Conservation (phyloP, 148 eudicot genomes). For the Heliamphora exappendiculata region DNA sequence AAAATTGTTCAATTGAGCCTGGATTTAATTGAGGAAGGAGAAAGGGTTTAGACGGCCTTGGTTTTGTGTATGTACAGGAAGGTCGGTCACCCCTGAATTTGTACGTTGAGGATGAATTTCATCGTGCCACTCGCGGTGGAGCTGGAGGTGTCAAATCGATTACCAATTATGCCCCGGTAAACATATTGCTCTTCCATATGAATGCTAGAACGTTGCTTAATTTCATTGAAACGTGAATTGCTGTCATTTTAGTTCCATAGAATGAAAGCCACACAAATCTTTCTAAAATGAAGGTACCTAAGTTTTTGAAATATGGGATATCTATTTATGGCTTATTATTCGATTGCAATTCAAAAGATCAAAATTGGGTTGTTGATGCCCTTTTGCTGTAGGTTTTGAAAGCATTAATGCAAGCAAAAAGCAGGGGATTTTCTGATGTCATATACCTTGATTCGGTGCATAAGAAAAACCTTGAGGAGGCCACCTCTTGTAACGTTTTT, state of each 20-base stretch:
- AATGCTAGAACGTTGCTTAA: background rate
- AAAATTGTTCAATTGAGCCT: no score
- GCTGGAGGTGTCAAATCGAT: conserved; percentile 88
- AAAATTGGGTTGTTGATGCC: background rate
- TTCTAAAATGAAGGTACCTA: background rate
- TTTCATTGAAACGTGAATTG: background rate
- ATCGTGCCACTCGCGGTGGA: conserved; percentile 88
- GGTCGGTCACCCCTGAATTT: conserved; percentile 67
- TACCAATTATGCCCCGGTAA: conserved; percentile 84
- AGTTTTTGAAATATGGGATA: background rate
- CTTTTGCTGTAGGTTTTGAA: conserved; percentile 43
- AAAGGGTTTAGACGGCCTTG: background rate
- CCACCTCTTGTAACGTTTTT: conserved; percentile 74
- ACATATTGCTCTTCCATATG: background rate
- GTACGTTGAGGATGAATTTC: conserved; percentile 65
- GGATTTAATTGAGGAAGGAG: background rate
- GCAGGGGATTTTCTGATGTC: conserved; percentile 82
- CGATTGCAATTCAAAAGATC: background rate
- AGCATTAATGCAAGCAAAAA: conserved; percentile 56
- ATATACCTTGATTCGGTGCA: conserved; percentile 71
- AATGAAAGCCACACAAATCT: background rate
- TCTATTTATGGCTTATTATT: background rate
- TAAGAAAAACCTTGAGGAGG: conserved; percentile 73
- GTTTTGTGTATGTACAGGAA: conserved; percentile 36
- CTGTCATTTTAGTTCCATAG: no score